Percentiles rank a stretch among this genome's conserved stretches.
Conservation (phyloP, 1,284 basidiomycete genomes). For the Austroboletus novae-zelandiae region DNA sequence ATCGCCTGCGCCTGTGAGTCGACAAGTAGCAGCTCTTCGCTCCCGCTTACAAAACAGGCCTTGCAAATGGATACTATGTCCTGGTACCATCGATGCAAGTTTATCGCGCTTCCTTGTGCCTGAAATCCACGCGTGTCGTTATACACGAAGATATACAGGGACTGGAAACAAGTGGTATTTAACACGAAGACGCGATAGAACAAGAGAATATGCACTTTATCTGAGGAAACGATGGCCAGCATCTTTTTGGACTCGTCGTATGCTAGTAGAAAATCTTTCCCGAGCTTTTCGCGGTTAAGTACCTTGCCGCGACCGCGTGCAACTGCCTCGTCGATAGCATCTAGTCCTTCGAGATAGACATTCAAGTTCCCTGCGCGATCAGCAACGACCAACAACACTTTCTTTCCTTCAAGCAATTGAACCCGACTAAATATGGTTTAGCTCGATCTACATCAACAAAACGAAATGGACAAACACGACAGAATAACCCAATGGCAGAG, state of each 20-base stretch:
- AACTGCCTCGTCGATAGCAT: constrained; percentile 34
- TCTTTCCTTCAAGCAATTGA: constrained; percentile 38
- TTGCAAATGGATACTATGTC: constrained; percentile 28
- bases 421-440: constrained; percentile 30
- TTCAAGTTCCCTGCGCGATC: constrained; percentile 33
- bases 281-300: constrained; percentile 45
- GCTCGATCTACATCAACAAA: background rate
- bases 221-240: constrained; percentile 42
- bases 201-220: constrained; percentile 33
- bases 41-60: constrained; percentile 38
- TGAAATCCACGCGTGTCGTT: constrained; percentile 40
- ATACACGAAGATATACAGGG: constrained; percentile 45
- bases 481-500: constrained; percentile 31
- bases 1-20: constrained; percentile 41
- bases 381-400: constrained; percentile 41
- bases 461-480: constrained; percentile 34
- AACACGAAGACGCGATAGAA: background rate
- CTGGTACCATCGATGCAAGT: constrained; percentile 45
- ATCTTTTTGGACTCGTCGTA: constrained; percentile 51
- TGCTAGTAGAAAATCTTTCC: constrained; percentile 40
- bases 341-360: constrained; percentile 40
- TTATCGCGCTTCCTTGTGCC: constrained; percentile 38
- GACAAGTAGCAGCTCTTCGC: constrained; percentile 49
- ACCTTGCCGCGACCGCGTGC: constrained; percentile 27
- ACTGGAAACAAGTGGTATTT: constrained; percentile 15